These are phyloP conservation scores for Apiospora sp. DNA, from an alignment of 2,329 filamentous ascomycete genomes.

Conservation along the genomic window DNA sequence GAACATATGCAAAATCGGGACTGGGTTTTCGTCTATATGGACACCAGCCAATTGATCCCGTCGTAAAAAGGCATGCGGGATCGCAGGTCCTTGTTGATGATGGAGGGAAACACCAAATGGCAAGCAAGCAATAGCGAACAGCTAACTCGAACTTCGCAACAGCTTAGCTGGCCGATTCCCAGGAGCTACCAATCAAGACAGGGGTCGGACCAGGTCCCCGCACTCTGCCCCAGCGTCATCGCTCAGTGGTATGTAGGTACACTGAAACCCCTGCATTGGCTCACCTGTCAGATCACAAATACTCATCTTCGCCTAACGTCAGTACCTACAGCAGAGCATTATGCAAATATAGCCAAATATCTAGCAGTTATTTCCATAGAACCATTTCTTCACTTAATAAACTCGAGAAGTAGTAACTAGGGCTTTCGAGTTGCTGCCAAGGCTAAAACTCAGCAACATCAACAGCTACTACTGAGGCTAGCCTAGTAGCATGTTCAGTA, in stretches of 20 bases:
- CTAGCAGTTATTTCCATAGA: too few relatives aligned
- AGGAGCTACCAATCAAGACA: conserved; percentile 17
- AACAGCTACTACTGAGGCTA: too few relatives aligned
- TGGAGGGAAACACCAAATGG: neutral
- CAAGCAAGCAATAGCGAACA: neutral
- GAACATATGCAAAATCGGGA: too few relatives aligned
- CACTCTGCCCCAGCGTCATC: neutral
- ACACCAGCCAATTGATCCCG: conserved; percentile 23
- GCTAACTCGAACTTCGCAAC: neutral
- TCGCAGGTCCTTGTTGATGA: conserved; percentile 23
- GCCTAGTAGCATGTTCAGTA: too few relatives aligned
- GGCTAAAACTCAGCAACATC: too few relatives aligned
- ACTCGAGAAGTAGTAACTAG: too few relatives aligned
- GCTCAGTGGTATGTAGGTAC: neutral
- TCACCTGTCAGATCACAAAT: neutral
- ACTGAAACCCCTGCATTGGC: neutral
- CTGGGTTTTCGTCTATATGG: conserved; percentile 4
- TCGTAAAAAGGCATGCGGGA: conserved; percentile 21
- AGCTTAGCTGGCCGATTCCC: conserved; percentile 20
- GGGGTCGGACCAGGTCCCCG: conserved; percentile 11
- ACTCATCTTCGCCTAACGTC: neutral
- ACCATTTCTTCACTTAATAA: too few relatives aligned
- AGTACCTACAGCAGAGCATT: neutral
- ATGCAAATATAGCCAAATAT: too few relatives aligned
- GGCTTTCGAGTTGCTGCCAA: neutral